Base-by-base conservation (phyloP, 345 rosid genomes). In the Adansonia digitata region DNA sequence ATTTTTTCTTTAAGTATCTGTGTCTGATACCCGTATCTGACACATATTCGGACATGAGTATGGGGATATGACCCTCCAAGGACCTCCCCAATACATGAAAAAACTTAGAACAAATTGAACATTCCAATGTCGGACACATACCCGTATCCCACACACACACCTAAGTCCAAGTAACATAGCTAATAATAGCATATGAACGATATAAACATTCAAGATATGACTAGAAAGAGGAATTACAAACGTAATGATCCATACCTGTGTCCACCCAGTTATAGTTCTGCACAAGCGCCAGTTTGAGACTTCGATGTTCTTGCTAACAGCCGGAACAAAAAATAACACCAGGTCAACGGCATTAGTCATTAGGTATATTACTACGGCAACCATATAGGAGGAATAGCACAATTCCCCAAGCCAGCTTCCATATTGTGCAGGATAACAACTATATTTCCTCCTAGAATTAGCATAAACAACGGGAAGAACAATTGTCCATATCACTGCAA, bases 261-360 rank as follows among this genome's bases (percentile, higher is more conserved):
- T 84, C 97, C 98, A 94, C 94, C 95, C 86, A 53, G 88, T 80
- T 43, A 92, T 75, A 26, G 77, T 64, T 81, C 65, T 85, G 84
- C 86, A 90, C n/a, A 91, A 77, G 80, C 81, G 76, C 68, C 72
- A 90, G 75, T 92, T 86, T 70, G 98, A 92, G 80, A 83, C 85
- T 82, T 94, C 97, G 68, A 94, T 85, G 84, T 84, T 91, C 79
- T 91, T 94, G 85, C 87, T 79, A 73, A 92, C 78, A 35, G 86
- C 90, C 67, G 98, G 97, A 82, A 92, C 94, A 67, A 92, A 86
- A 79, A 91, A 94, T 80, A 94, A 81, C 65, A 92, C 94, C 84
- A 94, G 79, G 83, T 88, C 89, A 77, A 94, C 72, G 0, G 93
- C 97, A 87, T 83, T 87, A 74, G 88, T 84, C 59, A 79, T 83